phyloP scores from a whole-genome alignment of 2,329 filamentous ascomycete genomes.

The Alternaria ventricosa region DNA sequence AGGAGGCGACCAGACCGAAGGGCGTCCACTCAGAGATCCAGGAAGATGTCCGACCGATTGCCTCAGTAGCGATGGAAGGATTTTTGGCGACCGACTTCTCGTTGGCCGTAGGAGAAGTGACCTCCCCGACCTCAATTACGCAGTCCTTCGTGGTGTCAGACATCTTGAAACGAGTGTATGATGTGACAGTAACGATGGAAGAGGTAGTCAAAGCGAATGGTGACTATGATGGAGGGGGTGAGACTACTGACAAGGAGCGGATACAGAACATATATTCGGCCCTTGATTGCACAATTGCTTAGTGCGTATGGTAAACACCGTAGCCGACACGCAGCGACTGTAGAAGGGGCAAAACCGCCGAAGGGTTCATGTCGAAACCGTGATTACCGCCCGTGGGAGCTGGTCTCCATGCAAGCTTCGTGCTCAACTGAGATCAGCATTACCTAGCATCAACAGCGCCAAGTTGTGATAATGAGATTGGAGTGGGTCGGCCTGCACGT shows the following conservation, averaged over 20 bases:
- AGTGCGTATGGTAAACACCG: conserved; percentile 2
- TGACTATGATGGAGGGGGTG: conserved; percentile 18
- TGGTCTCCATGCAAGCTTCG: conserved; percentile 1
- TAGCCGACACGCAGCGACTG: neutral
- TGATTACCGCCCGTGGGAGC: conserved; percentile 1
- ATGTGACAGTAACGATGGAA: conserved; percentile 9
- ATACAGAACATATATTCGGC: conserved; percentile 9
- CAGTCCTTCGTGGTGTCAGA: conserved; percentile 22
- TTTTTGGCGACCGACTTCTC: conserved; percentile 11
- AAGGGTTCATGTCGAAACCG: conserved; percentile 9
- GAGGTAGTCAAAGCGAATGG: conserved; percentile 30
- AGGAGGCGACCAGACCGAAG: conserved; percentile 50
- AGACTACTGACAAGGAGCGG: conserved; percentile 2
- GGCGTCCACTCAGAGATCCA: conserved; percentile 52
- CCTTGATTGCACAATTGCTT: neutral
- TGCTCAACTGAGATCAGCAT: conserved; percentile 12
- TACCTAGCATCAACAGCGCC: conserved; percentile 7
- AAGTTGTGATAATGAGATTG: conserved; percentile 1
- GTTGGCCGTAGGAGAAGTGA: conserved; percentile 10
- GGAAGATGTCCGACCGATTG: conserved; percentile 24
- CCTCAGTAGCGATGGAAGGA: conserved; percentile 3
- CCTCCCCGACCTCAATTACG: conserved; percentile 35
- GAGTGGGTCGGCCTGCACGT: conserved; percentile 6
- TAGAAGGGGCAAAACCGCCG: conserved; percentile 4
- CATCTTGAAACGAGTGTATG: conserved; percentile 31